phyloP scores from a whole-genome alignment of 1,284 basidiomycete genomes.

The Gymnopus androsaceus region DNA sequence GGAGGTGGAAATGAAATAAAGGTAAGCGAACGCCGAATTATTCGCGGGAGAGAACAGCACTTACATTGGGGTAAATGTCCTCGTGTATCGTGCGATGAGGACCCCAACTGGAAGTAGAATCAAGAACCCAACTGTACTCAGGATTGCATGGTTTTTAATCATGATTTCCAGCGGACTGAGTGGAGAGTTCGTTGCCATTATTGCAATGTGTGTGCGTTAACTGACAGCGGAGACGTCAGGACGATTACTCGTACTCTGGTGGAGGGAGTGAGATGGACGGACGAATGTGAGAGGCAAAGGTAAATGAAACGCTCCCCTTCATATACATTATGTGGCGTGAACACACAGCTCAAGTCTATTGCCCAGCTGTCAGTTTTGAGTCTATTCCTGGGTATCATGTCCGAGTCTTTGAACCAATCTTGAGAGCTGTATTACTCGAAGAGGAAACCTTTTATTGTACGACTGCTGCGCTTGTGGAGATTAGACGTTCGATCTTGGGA shows the following conservation, averaged over 20 bases:
- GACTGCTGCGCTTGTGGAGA: background rate
- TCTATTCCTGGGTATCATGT: background rate
- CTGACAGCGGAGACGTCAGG: background rate
- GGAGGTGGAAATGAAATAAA: background rate
- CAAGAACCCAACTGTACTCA: conserved; percentile 56
- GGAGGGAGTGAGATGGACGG: too few species aligned
- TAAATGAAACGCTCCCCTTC: background rate
- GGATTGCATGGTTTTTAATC: conserved; percentile 50
- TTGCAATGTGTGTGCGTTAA: background rate
- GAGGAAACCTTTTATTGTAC: background rate
- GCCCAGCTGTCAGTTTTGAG: background rate
- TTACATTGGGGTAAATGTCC: conserved; percentile 49
- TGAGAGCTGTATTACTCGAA: background rate
- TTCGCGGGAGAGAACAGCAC: conserved; percentile 11
- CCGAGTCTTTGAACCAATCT: background rate
- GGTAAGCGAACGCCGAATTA: background rate
- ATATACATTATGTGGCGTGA: background rate
- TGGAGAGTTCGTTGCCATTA: conserved; percentile 22
- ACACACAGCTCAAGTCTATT: background rate
- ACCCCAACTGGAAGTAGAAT: conserved; percentile 61
- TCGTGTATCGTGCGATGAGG: conserved; percentile 56
- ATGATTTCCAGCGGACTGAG: conserved; percentile 33
- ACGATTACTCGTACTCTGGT: too few species aligned
- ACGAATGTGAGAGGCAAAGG: too few species aligned
- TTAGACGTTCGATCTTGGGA: background rate